Base-by-base conservation (phyloP, 352 stramenopile genomes). In the Elongisporangium senticosum region DNA sequence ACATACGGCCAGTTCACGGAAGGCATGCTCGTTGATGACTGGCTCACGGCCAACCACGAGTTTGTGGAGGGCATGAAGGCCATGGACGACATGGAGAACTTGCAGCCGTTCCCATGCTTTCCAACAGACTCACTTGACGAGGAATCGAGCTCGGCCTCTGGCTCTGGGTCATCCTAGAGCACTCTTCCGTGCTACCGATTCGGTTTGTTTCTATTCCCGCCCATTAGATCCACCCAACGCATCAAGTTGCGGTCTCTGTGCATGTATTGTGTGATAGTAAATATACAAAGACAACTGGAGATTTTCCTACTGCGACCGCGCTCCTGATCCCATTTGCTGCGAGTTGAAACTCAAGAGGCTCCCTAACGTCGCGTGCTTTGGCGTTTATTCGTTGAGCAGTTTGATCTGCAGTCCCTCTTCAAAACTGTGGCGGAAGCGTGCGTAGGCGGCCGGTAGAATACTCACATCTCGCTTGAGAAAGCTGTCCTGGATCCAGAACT, bases 401-500 rank as follows among this genome's bases (percentile, higher is more conserved):
- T 84, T 87, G 28, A 79, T 76, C 20, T 92, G 77, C 55, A 92
- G 63, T 43, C 78, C 81, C 40, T 87, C 74, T 55, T 90, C 79
- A 53, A 88, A 85, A 19, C 63, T 79, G 51, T 89, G 74, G 53
- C 77, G 71, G 57, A 86, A 85, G 59, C 68, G 72, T 19, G 75
- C 75, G 67, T 88, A 90, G 55, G 72, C 66, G 1, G 68, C 69
- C 19, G 81, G 73, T 4, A 88, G 40, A 26, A 87, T 81, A 55
- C 74, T 86, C 11, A 83, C 69, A 50, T 90, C 83, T 20, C 79
- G 75, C 66, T 93, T 93, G 47, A 93, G 76, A 57, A 90, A 93
- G 53, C 75, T 91, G 61, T 91, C 80, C 63, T 93, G 83, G 62
- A 93, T 89, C 84, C 83, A 93, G 62, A 93, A 91, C 68, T 93